Conservation (phyloP, 371 early-diverging fungal genomes). For the Catenaria anguillulae region DNA sequence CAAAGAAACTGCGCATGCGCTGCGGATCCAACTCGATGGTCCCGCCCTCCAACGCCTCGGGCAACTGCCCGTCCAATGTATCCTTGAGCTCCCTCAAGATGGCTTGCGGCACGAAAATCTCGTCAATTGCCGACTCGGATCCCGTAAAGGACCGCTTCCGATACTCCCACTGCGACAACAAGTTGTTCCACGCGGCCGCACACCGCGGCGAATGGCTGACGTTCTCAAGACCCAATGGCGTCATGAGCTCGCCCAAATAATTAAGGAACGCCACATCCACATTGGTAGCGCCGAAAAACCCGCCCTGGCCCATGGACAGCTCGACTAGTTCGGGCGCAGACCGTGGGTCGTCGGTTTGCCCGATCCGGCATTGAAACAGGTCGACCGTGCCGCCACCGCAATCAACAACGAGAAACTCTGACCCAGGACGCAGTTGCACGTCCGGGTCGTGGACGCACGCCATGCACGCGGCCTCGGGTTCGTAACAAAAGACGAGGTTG, state of each 20-base stretch:
- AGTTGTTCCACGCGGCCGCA: conserved; percentile 2
- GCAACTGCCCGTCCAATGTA: background rate
- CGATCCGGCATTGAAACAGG: conserved; percentile 3
- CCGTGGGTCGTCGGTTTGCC: background rate
- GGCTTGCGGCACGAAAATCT: conserved; percentile 4
- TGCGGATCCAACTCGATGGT: background rate
- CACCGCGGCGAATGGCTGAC: conserved; percentile 1
- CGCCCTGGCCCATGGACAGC: conserved; percentile 8
- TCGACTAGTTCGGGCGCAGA: background rate
- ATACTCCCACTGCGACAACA: conserved; percentile 7
- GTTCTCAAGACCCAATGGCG: conserved; percentile 4
- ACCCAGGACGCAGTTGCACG: background rate
- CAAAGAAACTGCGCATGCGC: conserved; percentile 1
- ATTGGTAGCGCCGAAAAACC: conserved; percentile 1
- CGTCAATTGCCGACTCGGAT: background rate
- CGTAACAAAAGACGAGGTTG: conserved; percentile 2
- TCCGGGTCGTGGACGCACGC: conserved; percentile 3
- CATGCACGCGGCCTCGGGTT: conserved; percentile 6
- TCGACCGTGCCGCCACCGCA: conserved; percentile 7
- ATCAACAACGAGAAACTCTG: conserved; percentile 5
- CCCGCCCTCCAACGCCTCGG: background rate
- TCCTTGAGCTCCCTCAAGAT: background rate
- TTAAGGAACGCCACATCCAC: conserved; percentile 1
- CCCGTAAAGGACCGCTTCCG: conserved; percentile 6
- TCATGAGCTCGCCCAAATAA: background rate